Evolutionary conservation across 495 filamentous ascomycete species (phyloP).

Genomic region (Clohesyomyces aquaticus): DNA sequence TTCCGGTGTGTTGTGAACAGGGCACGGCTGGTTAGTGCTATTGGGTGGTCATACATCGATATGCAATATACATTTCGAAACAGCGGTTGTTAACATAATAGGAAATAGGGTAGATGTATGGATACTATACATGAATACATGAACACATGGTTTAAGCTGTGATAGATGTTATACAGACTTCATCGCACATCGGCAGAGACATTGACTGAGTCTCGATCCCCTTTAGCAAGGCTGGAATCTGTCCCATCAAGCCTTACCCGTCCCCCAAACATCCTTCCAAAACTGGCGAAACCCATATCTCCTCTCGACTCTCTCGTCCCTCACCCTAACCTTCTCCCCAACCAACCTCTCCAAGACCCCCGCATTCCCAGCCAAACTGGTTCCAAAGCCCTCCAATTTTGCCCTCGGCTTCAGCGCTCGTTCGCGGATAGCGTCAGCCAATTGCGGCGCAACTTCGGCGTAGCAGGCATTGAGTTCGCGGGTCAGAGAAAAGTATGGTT

Average conservation of each 20-base stretch:
- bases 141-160: no score
- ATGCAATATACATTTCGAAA: no score
- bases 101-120: no score
- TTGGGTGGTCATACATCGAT: no score
- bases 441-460: constrained; percentile 77
- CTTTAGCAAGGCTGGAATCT: background rate
- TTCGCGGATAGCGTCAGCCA: constrained; percentile 72
- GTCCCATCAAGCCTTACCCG: background rate
- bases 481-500: constrained; percentile 85
- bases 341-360: constrained; percentile 60
- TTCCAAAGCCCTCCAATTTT: constrained; percentile 42
- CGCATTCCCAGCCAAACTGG: constrained; percentile 39
- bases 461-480: constrained; percentile 82
- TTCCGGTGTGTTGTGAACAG: no score
- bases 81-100: no score
- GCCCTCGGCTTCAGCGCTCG: constrained; percentile 59
- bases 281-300: constrained; percentile 87
- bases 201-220: no score
- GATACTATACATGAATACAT: no score
- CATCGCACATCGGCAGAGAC: no score
- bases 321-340: constrained; percentile 59
- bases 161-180: no score
- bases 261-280: constrained; percentile 74
- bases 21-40: no score
- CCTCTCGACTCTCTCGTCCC: constrained; percentile 67